Conservation (phyloP, 2,329 filamentous ascomycete species). For the Fusarium mundagurra region DNA sequence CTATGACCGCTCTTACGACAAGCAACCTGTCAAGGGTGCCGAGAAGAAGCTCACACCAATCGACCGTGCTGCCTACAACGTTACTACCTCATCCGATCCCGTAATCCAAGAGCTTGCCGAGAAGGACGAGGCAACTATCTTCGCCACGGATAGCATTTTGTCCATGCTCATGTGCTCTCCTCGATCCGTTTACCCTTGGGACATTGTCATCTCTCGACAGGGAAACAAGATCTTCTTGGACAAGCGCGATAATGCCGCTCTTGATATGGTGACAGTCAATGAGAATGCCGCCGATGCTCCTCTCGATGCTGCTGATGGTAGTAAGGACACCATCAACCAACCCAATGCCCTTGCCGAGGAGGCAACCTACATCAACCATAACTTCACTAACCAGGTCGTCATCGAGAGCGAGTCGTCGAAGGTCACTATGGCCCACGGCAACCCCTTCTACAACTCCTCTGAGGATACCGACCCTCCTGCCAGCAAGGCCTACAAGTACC, state of each 20-base stretch:
- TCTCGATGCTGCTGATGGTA: conserved; percentile 88
- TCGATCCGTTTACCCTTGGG: conserved; percentile 97
- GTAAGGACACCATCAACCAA: conserved; percentile 95
- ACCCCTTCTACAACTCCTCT: conserved; percentile 96
- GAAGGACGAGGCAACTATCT: conserved; percentile 95
- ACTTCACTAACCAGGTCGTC: conserved; percentile 97
- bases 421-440: conserved; percentile 85
- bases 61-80: conserved; percentile 97
- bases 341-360: conserved; percentile 93
- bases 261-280: conserved; percentile 99
- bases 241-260: conserved; percentile 93
- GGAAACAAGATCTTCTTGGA: conserved; percentile 98
- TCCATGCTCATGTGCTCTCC: conserved; percentile 99
- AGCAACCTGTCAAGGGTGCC: conserved; percentile 86
- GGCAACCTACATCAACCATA: conserved; percentile 99
- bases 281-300: conserved; percentile 97
- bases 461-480: conserved; percentile 95
- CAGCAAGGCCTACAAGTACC: conserved; percentile 98
- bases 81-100: conserved; percentile 94
- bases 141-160: conserved; percentile 95
- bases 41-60: conserved; percentile 89
- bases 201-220: conserved; percentile 92
- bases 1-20: conserved; percentile 96
- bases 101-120: conserved; percentile 97
- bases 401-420: conserved; percentile 81